phyloP scores from a whole-genome alignment of 495 filamentous ascomycete genomes.

The Xylaria acuta region DNA sequence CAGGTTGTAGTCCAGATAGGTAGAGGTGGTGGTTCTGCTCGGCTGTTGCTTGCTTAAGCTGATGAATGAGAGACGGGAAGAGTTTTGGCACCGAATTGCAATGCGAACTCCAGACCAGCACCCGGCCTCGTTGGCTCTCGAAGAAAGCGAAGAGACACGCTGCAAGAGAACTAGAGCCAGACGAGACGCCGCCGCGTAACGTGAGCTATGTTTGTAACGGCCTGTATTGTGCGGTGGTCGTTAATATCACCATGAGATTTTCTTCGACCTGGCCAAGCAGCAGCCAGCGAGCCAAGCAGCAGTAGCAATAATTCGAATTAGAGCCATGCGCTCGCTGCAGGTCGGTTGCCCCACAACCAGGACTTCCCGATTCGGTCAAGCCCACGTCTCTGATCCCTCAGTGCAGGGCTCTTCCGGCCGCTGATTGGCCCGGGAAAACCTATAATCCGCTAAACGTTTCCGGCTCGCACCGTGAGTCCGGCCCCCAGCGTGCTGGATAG shows the following conservation, averaged over 20 bases:
- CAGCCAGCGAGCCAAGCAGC: constrained; percentile 28
- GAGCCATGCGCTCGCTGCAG: constrained; percentile 10
- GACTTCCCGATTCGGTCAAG: constrained; percentile 43
- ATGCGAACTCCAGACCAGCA: not conserved
- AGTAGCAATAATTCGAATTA: constrained; percentile 22
- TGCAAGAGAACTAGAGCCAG: not conserved
- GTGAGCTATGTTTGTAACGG: not conserved
- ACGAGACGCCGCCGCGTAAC: not conserved
- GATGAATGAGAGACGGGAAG: constrained; percentile 18
- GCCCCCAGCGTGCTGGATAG: constrained; percentile 7
- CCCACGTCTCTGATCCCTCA: constrained; percentile 30
- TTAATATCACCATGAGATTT: constrained; percentile 40
- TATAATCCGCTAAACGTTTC: constrained; percentile 39
- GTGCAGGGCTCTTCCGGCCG: not conserved
- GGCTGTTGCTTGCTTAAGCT: constrained; percentile 16
- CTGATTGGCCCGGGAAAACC: constrained; percentile 44
- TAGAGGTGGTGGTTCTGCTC: not conserved
- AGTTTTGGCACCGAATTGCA: constrained; percentile 16
- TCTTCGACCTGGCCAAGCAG: constrained; percentile 29
- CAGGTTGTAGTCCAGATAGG: not conserved
- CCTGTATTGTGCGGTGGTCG: constrained; percentile 27
- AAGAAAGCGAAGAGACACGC: not conserved
- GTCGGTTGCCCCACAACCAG: constrained; percentile 23
- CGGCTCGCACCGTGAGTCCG: constrained; percentile 29
- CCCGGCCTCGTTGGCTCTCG: not conserved